A percentile compares a stretch with the other conserved stretches of the same genome.
These are phyloP conservation scores for Penicillium nordicum DNA, from an alignment of 2,329 filamentous ascomycete genomes.

Conservation along the genomic window DNA sequence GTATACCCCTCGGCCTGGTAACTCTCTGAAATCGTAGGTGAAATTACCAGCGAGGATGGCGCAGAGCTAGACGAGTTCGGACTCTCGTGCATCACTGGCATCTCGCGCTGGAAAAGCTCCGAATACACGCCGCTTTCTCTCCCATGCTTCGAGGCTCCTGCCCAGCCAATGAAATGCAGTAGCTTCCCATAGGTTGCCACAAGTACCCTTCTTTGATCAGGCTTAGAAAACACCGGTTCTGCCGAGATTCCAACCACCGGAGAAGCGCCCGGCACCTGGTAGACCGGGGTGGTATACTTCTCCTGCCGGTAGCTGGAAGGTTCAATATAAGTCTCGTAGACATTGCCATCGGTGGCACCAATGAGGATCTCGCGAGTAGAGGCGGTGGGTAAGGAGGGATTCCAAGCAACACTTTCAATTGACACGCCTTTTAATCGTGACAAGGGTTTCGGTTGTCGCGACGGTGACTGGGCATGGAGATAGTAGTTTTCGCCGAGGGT, in stretches of 20 bases:
- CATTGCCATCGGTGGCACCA: constrained; percentile 86
- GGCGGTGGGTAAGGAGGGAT: constrained; percentile 84
- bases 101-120: constrained; percentile 82
- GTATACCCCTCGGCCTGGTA: constrained; percentile 52
- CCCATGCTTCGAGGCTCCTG: constrained; percentile 59
- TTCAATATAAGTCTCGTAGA: constrained; percentile 95
- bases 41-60: constrained; percentile 68
- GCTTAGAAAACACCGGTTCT: constrained; percentile 65
- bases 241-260: constrained; percentile 78
- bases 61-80: constrained; percentile 57
- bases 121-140: constrained; percentile 83
- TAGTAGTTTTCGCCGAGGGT: constrained; percentile 95
- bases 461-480: constrained; percentile 75
- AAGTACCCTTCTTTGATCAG: constrained; percentile 72
- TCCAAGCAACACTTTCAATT: constrained; percentile 92
- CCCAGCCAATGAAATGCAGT: constrained; percentile 75
- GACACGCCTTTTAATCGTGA: constrained; percentile 78
- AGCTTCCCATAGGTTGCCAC: constrained; percentile 75
- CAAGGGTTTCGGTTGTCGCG: constrained; percentile 78
- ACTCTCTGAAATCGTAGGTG: constrained; percentile 65
- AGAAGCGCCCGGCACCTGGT: constrained; percentile 76
- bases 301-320: constrained; percentile 91
- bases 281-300: constrained; percentile 80
- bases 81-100: constrained; percentile 71
- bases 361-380: constrained; percentile 92